Base-by-base conservation (phyloP, 345 rosid genomes). In the Eucalyptus sp. region DNA sequence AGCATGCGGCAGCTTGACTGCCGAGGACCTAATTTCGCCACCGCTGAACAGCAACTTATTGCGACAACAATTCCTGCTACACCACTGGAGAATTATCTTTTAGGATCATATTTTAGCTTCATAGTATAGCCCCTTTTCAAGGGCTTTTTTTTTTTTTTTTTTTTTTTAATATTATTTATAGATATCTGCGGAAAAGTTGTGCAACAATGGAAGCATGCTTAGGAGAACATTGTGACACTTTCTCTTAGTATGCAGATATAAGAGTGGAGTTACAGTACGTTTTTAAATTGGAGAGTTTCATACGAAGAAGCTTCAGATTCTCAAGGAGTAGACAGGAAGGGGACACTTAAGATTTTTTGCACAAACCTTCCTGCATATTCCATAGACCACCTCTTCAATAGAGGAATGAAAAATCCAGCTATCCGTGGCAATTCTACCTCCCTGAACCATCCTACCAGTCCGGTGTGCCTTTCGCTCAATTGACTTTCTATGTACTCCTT, bases 341-440 rank as follows among this genome's bases (percentile, higher is more conserved):
- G 15, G 27, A 76, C 48, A 41, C 29, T 76, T 20, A 4, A 22
- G 15, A 76, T 41, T 76, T 76, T 76, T 76, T 76, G 46, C 48
- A 76, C 95, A 88, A 87, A 95, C 97, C 97, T 95, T 92, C 96
- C 97, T 33, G 96, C 97, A 71, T 95, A 95, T 89, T 95, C 96
- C 91, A 93, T 90, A 41, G 95, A 92, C 96, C 97, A 95, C 91
- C 95, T 93, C 93, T 93, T 95, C 92, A 95, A 92, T 87, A 94
- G 88, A 80, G 96, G 95, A 92, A 87, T 87, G 90, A 94, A 94
- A 92, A 90, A 95, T 84, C 94, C 94, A 52, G 91, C 91, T 87
- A 95, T 91, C 12, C 95, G 93, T 29, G 96, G 96, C 88, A 94
- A 91, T 88, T 95, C 96, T 87, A 93, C 93, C 60, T 49, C 90